phyloP scores from a whole-genome alignment of 2,329 filamentous ascomycete genomes.

The Albifimbria verrucaria region DNA sequence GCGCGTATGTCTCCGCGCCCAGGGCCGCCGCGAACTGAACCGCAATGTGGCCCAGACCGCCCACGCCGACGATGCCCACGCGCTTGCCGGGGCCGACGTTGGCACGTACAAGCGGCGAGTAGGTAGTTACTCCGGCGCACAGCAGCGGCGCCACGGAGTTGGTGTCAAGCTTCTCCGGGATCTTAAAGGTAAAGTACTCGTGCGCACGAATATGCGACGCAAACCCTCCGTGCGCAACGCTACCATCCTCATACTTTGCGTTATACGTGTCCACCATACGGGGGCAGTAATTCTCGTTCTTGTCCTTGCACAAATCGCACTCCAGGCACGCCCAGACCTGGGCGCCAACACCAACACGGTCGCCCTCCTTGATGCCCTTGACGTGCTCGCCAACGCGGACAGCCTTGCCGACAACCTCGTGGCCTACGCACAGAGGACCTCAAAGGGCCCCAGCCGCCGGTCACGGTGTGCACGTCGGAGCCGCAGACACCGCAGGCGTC shows the following conservation, averaged over 20 bases:
- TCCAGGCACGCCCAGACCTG: slow-evolving; percentile 56
- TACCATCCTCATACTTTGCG: slow-evolving; percentile 53
- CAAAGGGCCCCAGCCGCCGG: slow-evolving; percentile 51
- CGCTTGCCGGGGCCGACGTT: slow-evolving; percentile 66
- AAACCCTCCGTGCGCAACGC: slow-evolving; percentile 63
- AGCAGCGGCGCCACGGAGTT: slow-evolving; percentile 64
- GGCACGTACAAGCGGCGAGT: slow-evolving; percentile 63
- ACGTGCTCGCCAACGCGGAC: slow-evolving; percentile 43
- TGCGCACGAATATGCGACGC: slow-evolving; percentile 46
- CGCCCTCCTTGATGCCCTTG: slow-evolving; percentile 53
- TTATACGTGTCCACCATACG: slow-evolving; percentile 55
- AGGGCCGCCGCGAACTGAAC: slow-evolving; percentile 69
- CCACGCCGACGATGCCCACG: slow-evolving; percentile 70
- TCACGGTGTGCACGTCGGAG: slow-evolving; percentile 58
- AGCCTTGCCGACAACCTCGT: slow-evolving; percentile 56
- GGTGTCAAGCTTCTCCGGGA: slow-evolving; percentile 49
- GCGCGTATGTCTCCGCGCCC: slow-evolving; percentile 62
- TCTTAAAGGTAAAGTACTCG: slow-evolving; percentile 58
- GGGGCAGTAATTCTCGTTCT: slow-evolving; percentile 50
- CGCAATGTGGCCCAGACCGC: slow-evolving; percentile 71
- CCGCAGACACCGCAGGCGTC: slow-evolving; percentile 65
- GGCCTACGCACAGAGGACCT: slow-evolving; percentile 51
- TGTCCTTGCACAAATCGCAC: slow-evolving; percentile 42
- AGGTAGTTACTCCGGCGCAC: slow-evolving; percentile 75
- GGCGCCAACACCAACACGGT: slow-evolving; percentile 62